Base-by-base conservation (phyloP, 805 yeast species). In the Lachancea kluyveri region DNA sequence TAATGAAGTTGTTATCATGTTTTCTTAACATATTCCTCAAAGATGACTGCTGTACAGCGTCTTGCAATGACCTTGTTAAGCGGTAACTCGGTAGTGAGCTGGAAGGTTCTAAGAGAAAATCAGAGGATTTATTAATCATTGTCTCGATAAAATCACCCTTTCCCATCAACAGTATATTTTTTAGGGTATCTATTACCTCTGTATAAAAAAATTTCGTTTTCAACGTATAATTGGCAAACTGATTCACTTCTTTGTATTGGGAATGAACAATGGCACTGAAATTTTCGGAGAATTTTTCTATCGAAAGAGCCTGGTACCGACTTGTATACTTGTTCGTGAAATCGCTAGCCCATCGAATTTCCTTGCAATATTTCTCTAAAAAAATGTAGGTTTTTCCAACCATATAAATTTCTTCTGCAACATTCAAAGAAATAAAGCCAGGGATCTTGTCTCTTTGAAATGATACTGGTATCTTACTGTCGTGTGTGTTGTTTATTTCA, bases 61-160 rank as follows among this genome's bases (percentile, higher is more conserved):
- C 77, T 31, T 71, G 75, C 29, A 88, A 57, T 6, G 80, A 60
- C 22, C 71, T 68, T 3, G 87, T 74, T 30, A 88, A 61, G 28
- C 76, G 77, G 42, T 75, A 78, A 2, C 87, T 67, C 3, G 83
- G 70, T 12, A 87, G 60, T 8, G 71, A 57, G n/a, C 60, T 60
- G 0, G 94, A 76, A 0, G 90, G 79, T 41, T 72, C 72, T 37
- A 64, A 67, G 32, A 88, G 65, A 5, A 74, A 40, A 0, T 60
- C 59, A 2, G 61, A 51, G 0, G 88, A 82, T 26, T 74, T 72
- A 11, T 59, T 46, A 13, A 85, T 66, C 7, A 90, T 55, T 1
- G 73, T 45, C 30, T 82, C 77, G n/a, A 83, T 74, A 39, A 90
- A 81, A 52, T 90, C 95, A n/a, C 90, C 85, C 35, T 72, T 74